Base-by-base conservation (phyloP, 495 filamentous ascomycete genomes). In the Bombardia bombarda region DNA sequence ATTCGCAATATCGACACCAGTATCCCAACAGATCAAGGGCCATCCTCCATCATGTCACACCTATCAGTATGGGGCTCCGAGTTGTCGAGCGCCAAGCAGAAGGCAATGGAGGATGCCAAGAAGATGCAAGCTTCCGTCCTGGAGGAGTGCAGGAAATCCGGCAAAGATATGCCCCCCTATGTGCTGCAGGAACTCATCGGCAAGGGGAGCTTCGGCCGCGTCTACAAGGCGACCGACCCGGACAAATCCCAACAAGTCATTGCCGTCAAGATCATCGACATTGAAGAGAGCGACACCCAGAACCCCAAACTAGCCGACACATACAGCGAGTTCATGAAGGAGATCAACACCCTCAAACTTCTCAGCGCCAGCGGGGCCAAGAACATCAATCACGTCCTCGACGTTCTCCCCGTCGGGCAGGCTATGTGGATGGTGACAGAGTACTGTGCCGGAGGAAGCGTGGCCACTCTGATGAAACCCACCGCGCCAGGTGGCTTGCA, bases 391-490 rank as follows among this genome's bases (percentile, higher is more conserved):
- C 79, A 83, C 42, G 77, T 95, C 17, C 82, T 90, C 53, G 89
- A 93, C 48, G 88, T 87, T 1, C 78, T 94, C 33, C 80, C 87
- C 1, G 81, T 95, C 21, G 86, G 90, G 33, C 79, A 85, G 39
- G 79, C 90, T 50, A 76, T 98, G 63, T 98, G 92, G 92, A 81
- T 98, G 62, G 82, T 96, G 43, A 93, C 85, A 44, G 92, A 97
- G 55, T 94, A 95, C 60, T 95, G 89, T 50, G 88, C 87, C 20
- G 92, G 92, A 43, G 92, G 92, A 22, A 95, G 90, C 66, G 82
- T 98, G n/a, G 78, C 86, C 36, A 96, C 93, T 8, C 63, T 98
- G 51, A 75, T 75, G 68, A 69, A 69, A 48, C 71, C 75, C 26
- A 79, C 76, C 13, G 71, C 82, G 26, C 84, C 84, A 4, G 75